Evolutionary conservation across 345 rosid genomes (phyloP).

Genomic region (Adansonia digitata): DNA sequence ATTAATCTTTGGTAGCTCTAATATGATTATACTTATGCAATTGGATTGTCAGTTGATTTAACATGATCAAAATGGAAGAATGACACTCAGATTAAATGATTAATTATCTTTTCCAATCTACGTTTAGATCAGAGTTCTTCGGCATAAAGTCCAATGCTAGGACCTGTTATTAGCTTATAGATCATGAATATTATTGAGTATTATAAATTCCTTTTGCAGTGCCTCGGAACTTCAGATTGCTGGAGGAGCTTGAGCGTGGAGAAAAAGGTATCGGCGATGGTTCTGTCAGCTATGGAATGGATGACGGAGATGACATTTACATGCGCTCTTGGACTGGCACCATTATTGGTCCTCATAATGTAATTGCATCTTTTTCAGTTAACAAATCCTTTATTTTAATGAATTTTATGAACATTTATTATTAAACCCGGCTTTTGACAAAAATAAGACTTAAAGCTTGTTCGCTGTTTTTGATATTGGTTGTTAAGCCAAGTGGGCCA

Average conservation of each 20-base stretch:
- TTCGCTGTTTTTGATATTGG: neutral
- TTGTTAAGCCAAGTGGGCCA: neutral
- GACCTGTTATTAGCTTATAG: neutral
- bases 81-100: neutral
- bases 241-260: slow-evolving; percentile 92
- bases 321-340: slow-evolving; percentile 98
- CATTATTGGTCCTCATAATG: slow-evolving; percentile 87
- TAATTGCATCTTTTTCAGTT: slow-evolving; percentile 29
- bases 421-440: neutral
- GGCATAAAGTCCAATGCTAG: neutral
- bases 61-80: neutral
- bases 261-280: slow-evolving; percentile 94
- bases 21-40: neutral
- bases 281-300: slow-evolving; percentile 93
- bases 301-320: slow-evolving; percentile 83
- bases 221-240: slow-evolving; percentile 77
- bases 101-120: neutral
- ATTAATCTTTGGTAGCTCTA: neutral
- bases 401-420: neutral
- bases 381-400: neutral
- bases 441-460: neutral
- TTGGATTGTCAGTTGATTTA: neutral
- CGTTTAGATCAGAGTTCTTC: neutral
- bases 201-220: slow-evolving; percentile 33
- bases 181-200: neutral